phyloP scores from a whole-genome alignment of 306 rosid genomes.

The Calophaca sinica region DNA sequence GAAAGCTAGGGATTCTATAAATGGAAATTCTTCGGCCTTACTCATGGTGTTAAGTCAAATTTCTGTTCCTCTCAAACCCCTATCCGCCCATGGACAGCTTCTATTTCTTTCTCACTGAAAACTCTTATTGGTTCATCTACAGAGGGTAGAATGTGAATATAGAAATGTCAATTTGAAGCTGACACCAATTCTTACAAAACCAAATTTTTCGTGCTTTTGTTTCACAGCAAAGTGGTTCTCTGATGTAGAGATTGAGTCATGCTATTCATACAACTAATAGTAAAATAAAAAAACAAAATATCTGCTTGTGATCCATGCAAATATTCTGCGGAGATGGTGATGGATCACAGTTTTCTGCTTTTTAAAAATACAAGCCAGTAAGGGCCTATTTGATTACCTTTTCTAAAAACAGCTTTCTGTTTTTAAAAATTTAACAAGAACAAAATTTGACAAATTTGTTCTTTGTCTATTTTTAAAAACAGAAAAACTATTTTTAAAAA shows the following conservation, averaged over 20 bases:
- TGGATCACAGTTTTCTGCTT: too few species aligned
- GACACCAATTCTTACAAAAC: slow-evolving; percentile 47
- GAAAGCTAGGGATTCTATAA: slow-evolving; percentile 66
- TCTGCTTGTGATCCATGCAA: slow-evolving; percentile 3
- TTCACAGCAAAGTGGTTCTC: slow-evolving; percentile 29
- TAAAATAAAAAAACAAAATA: slow-evolving; percentile 21
- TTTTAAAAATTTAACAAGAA: too few species aligned
- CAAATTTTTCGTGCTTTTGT: slow-evolving; percentile 31
- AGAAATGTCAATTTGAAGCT: slow-evolving; percentile 38
- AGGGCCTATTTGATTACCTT: too few species aligned
- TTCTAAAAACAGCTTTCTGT: too few species aligned
- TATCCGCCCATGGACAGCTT: neutral
- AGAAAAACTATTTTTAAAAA: too few species aligned
- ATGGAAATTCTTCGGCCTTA: slow-evolving; percentile 39
- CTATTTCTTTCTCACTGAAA: slow-evolving; percentile 20
- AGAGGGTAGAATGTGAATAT: slow-evolving; percentile 35
- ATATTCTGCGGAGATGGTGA: slow-evolving; percentile 8
- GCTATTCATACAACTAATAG: slow-evolving; percentile 34
- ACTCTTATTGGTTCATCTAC: slow-evolving; percentile 29
- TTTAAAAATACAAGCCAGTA: too few species aligned
- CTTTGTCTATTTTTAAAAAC: too few species aligned
- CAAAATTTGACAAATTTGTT: too few species aligned
- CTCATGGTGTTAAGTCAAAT: slow-evolving; percentile 31
- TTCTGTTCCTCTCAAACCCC: slow-evolving; percentile 9
- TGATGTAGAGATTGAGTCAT: slow-evolving; percentile 39